Percentiles rank a stretch among this genome's conserved stretches.
phyloP scores from a whole-genome alignment of 2,329 filamentous ascomycete genomes.

The Epichloe brachyelytri region DNA sequence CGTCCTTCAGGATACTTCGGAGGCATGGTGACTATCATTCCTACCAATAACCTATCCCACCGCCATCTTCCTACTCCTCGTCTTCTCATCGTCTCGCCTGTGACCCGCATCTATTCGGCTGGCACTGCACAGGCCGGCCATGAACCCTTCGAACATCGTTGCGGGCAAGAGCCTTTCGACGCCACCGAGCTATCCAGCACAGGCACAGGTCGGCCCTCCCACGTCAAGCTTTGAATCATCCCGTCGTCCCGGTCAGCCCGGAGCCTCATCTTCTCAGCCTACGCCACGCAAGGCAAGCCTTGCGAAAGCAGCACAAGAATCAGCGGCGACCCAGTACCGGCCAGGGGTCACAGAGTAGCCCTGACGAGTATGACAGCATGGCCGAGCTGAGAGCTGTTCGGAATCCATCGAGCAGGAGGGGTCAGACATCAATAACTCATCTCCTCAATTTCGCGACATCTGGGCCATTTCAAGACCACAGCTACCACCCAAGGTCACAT shows the following conservation, averaged over 20 bases:
- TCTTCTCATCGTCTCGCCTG: neutral
- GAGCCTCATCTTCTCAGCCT: slow-evolving; percentile 17
- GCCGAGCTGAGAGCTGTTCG: slow-evolving; percentile 56
- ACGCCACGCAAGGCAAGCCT: slow-evolving; percentile 61
- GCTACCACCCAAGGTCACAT: slow-evolving; percentile 40
- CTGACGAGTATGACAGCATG: slow-evolving; percentile 76
- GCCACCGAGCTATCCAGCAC: slow-evolving; percentile 27
- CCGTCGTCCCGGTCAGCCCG: slow-evolving; percentile 32
- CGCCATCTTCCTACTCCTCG: neutral
- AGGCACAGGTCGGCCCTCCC: slow-evolving; percentile 28
- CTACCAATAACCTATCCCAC: neutral
- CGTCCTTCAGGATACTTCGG: neutral
- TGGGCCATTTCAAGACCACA: slow-evolving; percentile 50
- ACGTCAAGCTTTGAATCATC: slow-evolving; percentile 36
- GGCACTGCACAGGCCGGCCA: slow-evolving; percentile 10
- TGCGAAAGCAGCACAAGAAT: slow-evolving; percentile 72
- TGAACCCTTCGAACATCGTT: slow-evolving; percentile 21
- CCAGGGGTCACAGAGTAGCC: slow-evolving; percentile 20
- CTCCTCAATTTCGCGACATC: slow-evolving; percentile 83
- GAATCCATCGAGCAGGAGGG: slow-evolving; percentile 58
- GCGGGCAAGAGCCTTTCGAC: slow-evolving; percentile 40
- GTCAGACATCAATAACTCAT: slow-evolving; percentile 94
- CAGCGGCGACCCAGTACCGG: slow-evolving; percentile 53
- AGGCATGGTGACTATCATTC: slow-evolving; percentile 1
- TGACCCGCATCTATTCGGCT: neutral